Conservation (phyloP, 169 alveolate genomes). For the Plasmodium fragile region DNA sequence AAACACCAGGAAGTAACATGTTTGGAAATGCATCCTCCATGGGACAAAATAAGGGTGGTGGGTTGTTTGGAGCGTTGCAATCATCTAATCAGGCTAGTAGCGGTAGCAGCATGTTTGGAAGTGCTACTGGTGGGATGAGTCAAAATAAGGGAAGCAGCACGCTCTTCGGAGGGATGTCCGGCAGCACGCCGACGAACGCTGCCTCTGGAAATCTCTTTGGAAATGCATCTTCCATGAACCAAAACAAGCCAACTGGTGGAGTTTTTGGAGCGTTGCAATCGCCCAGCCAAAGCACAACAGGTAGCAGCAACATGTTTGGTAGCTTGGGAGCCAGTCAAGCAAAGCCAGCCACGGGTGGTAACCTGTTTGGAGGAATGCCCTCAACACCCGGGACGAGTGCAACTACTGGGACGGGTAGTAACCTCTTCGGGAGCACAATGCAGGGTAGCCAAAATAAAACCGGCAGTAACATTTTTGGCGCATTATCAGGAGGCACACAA, state of each 20-base stretch:
- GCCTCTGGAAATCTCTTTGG: conserved; percentile 40
- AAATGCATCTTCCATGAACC: conserved; percentile 26
- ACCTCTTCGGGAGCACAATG: conserved; percentile 39
- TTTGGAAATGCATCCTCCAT: conserved; percentile 44
- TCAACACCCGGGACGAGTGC: conserved; percentile 29
- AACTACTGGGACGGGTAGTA: background rate
- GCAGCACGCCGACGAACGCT: conserved; percentile 3
- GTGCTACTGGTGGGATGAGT: conserved; percentile 9
- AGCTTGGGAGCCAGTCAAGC: conserved; percentile 7
- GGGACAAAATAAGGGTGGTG: conserved; percentile 48
- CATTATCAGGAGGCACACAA: conserved; percentile 46
- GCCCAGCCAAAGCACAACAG: conserved; percentile 12
- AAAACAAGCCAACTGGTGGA: conserved; percentile 37
- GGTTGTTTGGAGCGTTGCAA: conserved; percentile 37
- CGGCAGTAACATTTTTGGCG: conserved; percentile 39
- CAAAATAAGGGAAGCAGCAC: conserved; percentile 22
- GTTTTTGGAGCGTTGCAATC: conserved; percentile 37
- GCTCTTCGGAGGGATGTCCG: conserved; percentile 39
- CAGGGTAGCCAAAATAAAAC: conserved; percentile 37
- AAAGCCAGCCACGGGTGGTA: conserved; percentile 14
- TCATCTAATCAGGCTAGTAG: background rate
- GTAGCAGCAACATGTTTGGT: conserved; percentile 33
- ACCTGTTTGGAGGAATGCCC: conserved; percentile 56
- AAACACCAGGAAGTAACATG: conserved; percentile 15
- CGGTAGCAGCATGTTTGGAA: conserved; percentile 38